Evolutionary conservation across 2,329 filamentous ascomycete genomes (phyloP).

Genomic region (Stagonosporopsis rhizophila): DNA sequence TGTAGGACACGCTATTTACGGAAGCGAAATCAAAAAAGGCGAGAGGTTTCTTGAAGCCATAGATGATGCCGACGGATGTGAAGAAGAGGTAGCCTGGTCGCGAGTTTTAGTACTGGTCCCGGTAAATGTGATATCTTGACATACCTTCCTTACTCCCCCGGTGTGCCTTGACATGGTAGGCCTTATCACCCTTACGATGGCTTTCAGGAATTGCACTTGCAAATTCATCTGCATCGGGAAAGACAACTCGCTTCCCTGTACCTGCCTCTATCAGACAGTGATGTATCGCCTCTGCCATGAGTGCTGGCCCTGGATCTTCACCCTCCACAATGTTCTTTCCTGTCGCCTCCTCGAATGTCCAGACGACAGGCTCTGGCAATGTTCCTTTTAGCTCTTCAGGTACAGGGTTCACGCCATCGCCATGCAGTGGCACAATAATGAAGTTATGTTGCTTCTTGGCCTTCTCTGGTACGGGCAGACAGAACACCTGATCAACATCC

Average conservation of each 20-base stretch:
- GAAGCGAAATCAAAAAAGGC: slow-evolving; percentile 67
- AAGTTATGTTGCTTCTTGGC: slow-evolving; percentile 69
- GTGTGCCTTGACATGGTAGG: slow-evolving; percentile 69
- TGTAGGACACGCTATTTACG: slow-evolving; percentile 68
- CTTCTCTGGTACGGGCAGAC: slow-evolving; percentile 70
- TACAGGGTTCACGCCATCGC: slow-evolving; percentile 56
- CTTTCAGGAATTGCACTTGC: slow-evolving; percentile 65
- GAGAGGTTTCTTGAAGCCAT: slow-evolving; percentile 71
- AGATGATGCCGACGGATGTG: slow-evolving; percentile 66
- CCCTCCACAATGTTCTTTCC: slow-evolving; percentile 54
- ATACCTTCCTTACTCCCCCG: slow-evolving; percentile 70
- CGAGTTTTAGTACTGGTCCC: slow-evolving; percentile 19
- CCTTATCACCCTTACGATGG: slow-evolving; percentile 68
- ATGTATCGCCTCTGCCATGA: slow-evolving; percentile 55
- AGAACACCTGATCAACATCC: slow-evolving; percentile 65
- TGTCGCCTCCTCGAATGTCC: slow-evolving; percentile 64
- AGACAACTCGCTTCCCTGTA: slow-evolving; percentile 57
- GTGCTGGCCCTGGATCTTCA: slow-evolving; percentile 50
- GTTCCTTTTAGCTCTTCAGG: slow-evolving; percentile 50
- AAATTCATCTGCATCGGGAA: slow-evolving; percentile 65
- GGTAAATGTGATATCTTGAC: not conserved
- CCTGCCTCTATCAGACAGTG: slow-evolving; percentile 53
- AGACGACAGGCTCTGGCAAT: slow-evolving; percentile 64
- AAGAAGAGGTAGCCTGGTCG: slow-evolving; percentile 67
- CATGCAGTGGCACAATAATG: slow-evolving; percentile 63